Evolutionary conservation across 2,329 filamentous ascomycete species (phyloP), one percentile per base, ranked within the genome.

Genomic region (Fonsecaea nubica): DNA sequence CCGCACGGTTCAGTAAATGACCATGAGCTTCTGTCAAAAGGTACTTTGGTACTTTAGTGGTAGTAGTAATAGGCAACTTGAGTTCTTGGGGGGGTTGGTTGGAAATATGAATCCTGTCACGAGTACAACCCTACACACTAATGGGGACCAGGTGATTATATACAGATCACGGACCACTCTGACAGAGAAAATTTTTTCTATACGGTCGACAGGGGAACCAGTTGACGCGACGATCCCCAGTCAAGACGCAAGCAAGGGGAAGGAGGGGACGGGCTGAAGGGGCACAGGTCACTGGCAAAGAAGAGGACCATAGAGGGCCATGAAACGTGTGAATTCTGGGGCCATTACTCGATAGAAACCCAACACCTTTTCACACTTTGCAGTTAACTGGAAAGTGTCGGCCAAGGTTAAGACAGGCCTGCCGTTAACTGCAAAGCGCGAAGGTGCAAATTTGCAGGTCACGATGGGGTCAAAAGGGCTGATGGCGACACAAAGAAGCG

Each of bases 381-480:
- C 65, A 59, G 71, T 68, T 65, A 69, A 68, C 63, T 66, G 70
- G 55, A 70, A 71, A 72, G 69, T 62, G 69, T 58, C 42, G 38
- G 50, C 50, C n/a, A 42, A 53, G 32, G 45, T 50, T 50, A 21
- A 50, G 45, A 50, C 45, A 50, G 36, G 45, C 35, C 21, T 73
- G 67, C 74, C 71, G 69, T 74, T 75, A 74, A 74, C 72, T 73
- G 74, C 65, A 75, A 72, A 69, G 67, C 58, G 64, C 58, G 58
- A 36, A 32, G 40, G 33, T 64, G 65, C 62, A 71, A 71, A 69
- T 71, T 71, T 65, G 58, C 62, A 66, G 66, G 67, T 69, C 67
- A 66, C 64, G 67, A 63, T 63, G 62, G 57, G 45, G 36, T 32
- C 30, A 18, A 15, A 38, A 38, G 35, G 6, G n/a, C 12, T 18